Evolutionary conservation across 2,329 filamentous ascomycete species (phyloP).

Genomic region (Paracamarosporium sp.): DNA sequence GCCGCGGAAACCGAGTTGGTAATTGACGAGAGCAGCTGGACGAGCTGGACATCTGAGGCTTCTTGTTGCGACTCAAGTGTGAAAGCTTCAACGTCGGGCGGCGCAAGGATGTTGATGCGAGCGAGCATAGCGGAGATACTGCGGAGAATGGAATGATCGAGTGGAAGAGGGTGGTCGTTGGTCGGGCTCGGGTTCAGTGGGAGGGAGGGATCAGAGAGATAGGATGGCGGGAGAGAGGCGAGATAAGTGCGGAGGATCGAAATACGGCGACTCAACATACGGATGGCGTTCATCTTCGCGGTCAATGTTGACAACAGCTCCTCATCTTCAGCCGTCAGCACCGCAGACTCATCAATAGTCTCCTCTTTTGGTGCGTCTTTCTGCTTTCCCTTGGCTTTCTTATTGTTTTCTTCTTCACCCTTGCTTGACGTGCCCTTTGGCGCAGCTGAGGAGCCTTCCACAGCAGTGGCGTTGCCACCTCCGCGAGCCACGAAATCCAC

Average conservation of each 20-base stretch:
- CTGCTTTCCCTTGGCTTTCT: constrained; percentile 61
- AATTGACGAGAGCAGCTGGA: constrained; percentile 76
- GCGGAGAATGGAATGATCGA: constrained; percentile 77
- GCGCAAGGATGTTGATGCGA: constrained; percentile 81
- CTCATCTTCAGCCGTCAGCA: constrained; percentile 67
- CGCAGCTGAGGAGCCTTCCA: constrained; percentile 40
- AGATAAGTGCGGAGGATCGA: constrained; percentile 72
- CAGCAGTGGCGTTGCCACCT: constrained; percentile 77
- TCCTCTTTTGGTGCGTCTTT: constrained; percentile 50
- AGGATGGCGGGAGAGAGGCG: constrained; percentile 71
- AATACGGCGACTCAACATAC: constrained; percentile 77
- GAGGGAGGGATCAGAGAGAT: constrained; percentile 58
- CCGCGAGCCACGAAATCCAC: constrained; percentile 91
- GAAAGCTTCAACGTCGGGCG: constrained; percentile 70
- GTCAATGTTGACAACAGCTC: constrained; percentile 74
- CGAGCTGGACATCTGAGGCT: constrained; percentile 81
- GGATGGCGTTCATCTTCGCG: constrained; percentile 89
- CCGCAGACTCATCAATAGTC: constrained; percentile 39
- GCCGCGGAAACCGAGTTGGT: constrained; percentile 75
- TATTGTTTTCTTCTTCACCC: constrained; percentile 53
- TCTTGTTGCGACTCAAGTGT: constrained; percentile 76
- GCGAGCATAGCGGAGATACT: constrained; percentile 86
- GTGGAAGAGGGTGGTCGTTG: constrained; percentile 37
- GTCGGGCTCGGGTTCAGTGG: constrained; percentile 38
- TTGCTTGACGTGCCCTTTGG: constrained; percentile 20